Evolutionary conservation across 257 asterid genomes (phyloP).

Genomic region (Leonotis leonurus): DNA sequence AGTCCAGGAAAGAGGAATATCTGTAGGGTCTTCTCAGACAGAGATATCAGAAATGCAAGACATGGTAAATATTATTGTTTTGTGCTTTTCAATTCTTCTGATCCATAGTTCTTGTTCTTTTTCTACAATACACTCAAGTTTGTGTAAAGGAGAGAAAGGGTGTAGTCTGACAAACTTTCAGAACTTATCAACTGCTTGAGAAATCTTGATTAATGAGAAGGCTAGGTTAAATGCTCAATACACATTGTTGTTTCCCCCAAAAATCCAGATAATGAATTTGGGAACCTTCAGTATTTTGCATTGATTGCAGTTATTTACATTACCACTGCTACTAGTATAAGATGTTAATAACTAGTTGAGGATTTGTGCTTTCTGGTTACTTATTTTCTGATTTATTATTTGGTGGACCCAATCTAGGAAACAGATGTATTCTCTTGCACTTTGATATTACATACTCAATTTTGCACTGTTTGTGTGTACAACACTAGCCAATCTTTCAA

Average conservation of each 20-base stretch:
- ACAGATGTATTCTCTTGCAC: not conserved
- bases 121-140: no score
- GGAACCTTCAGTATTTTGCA: not conserved
- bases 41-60: conserved; percentile 96
- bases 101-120: not conserved
- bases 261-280: not conserved
- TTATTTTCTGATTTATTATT: not conserved
- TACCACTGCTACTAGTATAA: not conserved
- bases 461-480: not conserved
- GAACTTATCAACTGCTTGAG: not conserved
- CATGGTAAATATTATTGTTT: conserved; percentile 42
- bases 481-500: not conserved
- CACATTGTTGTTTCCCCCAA: not conserved
- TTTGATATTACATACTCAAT: not conserved
- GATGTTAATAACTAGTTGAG: not conserved
- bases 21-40: conserved; percentile 48
- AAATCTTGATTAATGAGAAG: not conserved
- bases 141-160: no score
- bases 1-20: conserved; percentile 50
- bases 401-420: not conserved
- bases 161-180: not conserved
- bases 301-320: not conserved
- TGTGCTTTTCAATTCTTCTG: conserved; percentile 3
- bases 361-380: not conserved
- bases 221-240: not conserved